Evolutionary conservation across 306 rosid genomes (phyloP).

Genomic region (Gastrolobium villosum): DNA sequence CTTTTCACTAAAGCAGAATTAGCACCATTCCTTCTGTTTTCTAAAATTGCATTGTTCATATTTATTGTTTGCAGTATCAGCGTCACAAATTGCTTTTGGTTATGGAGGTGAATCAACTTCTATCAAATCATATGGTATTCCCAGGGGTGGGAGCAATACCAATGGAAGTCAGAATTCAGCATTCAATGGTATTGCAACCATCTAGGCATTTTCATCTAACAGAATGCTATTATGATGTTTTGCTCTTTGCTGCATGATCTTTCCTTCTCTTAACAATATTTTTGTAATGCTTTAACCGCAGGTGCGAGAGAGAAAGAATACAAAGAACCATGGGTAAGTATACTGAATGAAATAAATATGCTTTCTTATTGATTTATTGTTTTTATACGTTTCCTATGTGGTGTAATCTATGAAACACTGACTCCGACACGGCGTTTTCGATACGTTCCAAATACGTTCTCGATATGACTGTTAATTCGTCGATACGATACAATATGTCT

Average conservation of each 20-base stretch:
- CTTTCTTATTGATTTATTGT: conserved; percentile 24
- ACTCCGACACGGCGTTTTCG: too few relatives aligned
- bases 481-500: too few relatives aligned
- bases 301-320: conserved; percentile 68
- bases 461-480: too few relatives aligned
- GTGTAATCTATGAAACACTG: too few relatives aligned
- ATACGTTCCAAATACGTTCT: too few relatives aligned
- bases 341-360: conserved; percentile 31
- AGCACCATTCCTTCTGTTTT: conserved; percentile 21
- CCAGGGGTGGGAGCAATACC: conserved; percentile 45
- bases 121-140: conserved; percentile 59
- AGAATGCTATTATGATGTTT: conserved; percentile 15
- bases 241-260: conserved; percentile 40
- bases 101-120: conserved; percentile 65
- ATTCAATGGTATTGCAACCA: conserved; percentile 55
- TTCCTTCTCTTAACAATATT: conserved; percentile 40
- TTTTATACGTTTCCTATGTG: not conserved
- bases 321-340: conserved; percentile 82
- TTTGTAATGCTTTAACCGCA: conserved; percentile 45
- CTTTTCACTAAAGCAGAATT: not conserved
- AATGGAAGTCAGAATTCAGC: conserved; percentile 51
- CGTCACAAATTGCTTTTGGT: conserved; percentile 82
- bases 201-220: conserved; percentile 32
- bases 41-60: conserved; percentile 27
- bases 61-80: conserved; percentile 62